phyloP scores from a whole-genome alignment of 768 basidiomycete genomes.

The Trametes cinnabarina region DNA sequence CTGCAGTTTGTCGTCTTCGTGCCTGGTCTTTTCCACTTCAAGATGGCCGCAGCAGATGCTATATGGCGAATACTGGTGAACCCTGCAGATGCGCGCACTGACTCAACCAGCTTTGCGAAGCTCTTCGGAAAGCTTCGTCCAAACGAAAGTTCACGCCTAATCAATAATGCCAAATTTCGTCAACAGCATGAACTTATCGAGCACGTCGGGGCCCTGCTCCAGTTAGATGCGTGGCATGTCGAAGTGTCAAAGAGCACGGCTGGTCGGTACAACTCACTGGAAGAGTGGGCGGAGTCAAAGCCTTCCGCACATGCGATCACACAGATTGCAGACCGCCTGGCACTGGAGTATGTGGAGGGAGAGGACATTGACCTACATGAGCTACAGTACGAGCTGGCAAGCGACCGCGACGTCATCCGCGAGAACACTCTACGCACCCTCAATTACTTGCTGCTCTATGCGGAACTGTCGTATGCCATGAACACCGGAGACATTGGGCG shows the following conservation, averaged over 20 bases:
- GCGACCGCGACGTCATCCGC: conserved; percentile 29
- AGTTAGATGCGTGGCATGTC: conserved; percentile 29
- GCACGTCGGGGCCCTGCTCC: conserved; percentile 16
- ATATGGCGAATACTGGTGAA: neutral
- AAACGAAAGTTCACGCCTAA: conserved; percentile 27
- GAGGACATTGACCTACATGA: conserved; percentile 1
- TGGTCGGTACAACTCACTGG: conserved; percentile 18
- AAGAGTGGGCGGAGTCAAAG: conserved; percentile 31
- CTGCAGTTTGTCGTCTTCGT: conserved; percentile 36
- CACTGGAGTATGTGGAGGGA: conserved; percentile 19
- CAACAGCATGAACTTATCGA: conserved; percentile 31
- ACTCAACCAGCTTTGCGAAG: conserved; percentile 18
- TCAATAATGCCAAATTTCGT: conserved; percentile 28
- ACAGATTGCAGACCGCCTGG: conserved; percentile 19
- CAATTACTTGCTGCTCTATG: conserved; percentile 39
- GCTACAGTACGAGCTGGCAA: neutral
- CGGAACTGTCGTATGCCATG: conserved; percentile 36
- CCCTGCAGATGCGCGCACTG: neutral
- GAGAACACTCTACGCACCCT: conserved; percentile 36
- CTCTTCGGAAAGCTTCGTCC: conserved; percentile 22
- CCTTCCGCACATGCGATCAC: conserved; percentile 24
- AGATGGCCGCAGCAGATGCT: conserved; percentile 32
- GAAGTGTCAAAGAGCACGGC: conserved; percentile 20
- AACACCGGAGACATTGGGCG: conserved; percentile 35
- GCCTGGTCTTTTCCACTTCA: conserved; percentile 35